Conservation (phyloP, 768 basidiomycete species). For the Termitomyces sp. region DNA sequence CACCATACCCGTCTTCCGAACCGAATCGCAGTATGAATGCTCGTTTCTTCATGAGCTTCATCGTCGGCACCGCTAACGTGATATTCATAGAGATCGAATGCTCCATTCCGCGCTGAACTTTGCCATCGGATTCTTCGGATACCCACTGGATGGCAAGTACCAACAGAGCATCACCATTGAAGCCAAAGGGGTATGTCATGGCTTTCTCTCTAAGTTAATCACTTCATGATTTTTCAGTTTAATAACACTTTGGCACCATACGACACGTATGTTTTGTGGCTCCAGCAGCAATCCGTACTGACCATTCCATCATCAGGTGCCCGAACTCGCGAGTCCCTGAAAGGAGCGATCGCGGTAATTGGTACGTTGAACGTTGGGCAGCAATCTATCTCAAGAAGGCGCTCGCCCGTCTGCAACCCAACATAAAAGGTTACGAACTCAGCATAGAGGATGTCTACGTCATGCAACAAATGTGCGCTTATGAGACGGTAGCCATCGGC, state of each 20-base stretch:
- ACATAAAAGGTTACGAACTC: conserved; percentile 60
- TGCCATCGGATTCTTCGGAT: conserved; percentile 74
- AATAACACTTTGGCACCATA: conserved; percentile 89
- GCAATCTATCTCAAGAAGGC: conserved; percentile 70
- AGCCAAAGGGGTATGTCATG: conserved; percentile 42
- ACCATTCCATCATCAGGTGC: conserved; percentile 37
- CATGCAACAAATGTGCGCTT: conserved; percentile 82
- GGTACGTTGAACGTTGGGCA: conserved; percentile 66
- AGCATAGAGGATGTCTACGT: conserved; percentile 67
- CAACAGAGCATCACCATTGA: conserved; percentile 79
- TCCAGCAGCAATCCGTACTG: neutral
- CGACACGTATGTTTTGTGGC: conserved; percentile 45
- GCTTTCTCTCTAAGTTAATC: conserved; percentile 10
- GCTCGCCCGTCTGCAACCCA: conserved; percentile 49
- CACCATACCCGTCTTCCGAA: conserved; percentile 74
- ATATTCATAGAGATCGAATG: conserved; percentile 61
- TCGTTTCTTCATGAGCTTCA: neutral
- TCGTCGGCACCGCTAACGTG: neutral
- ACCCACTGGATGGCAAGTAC: conserved; percentile 68
- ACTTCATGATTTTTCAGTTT: conserved; percentile 54
- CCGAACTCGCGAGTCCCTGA: conserved; percentile 47
- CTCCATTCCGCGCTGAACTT: conserved; percentile 62
- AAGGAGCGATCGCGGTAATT: conserved; percentile 55
- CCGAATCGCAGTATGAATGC: conserved; percentile 57
- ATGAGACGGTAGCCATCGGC: conserved; percentile 91